Evolutionary conservation across 176 grass and related monocot species (phyloP), one percentile per base, ranked within the genome.

Genomic region (Metroxylon sagu): DNA sequence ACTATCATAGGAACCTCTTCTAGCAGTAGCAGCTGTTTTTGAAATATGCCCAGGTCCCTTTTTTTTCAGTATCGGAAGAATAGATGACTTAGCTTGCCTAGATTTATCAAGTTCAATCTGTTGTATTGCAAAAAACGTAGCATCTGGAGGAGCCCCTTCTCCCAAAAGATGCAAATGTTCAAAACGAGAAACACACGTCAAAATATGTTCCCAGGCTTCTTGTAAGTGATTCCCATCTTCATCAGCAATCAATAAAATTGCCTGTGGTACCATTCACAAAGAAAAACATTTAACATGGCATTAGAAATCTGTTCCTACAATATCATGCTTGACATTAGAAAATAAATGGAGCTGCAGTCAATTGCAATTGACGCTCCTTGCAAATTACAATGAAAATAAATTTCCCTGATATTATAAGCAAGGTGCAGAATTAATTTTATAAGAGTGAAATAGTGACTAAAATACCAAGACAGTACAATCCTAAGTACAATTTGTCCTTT

Each of bases 211-310:
- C 87, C 93, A 97, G 74, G 93, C 93, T 54, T 97, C 93, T 88
- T 97, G 87, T 78, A 97, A 75, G 84, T 88, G 91, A 79, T 98
- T 98, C 31, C 93, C 93, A 49, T 98, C 87, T 85, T 98, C 87
- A 78, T 98, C 93, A 12, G 87, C 87, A 73, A 98, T 98, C 76
- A 80, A 56, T 54, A 98, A 67, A 80, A 98, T 88, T 64, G 87
- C 93, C 93, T 98, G 74, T 50, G 60, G 58, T 4, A 77, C 58
- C 66, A 81, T 62, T 52, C 83, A 57, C 0, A 26, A 81, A 29
- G 23, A 50, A 69, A 65, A 48, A 66, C 52, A 79, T 72, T 72
- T 55, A 70, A 57, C 14, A 66, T 79, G 59, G 72, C 79, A 71
- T 54, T 29, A 59, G 57, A 16, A 17, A 26, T 29, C 17, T 59